Evolutionary conservation across 2,329 filamentous ascomycete genomes (phyloP), one percentile per base, ranked within the genome.

Genomic region (Colletotrichum chrysophilum): DNA sequence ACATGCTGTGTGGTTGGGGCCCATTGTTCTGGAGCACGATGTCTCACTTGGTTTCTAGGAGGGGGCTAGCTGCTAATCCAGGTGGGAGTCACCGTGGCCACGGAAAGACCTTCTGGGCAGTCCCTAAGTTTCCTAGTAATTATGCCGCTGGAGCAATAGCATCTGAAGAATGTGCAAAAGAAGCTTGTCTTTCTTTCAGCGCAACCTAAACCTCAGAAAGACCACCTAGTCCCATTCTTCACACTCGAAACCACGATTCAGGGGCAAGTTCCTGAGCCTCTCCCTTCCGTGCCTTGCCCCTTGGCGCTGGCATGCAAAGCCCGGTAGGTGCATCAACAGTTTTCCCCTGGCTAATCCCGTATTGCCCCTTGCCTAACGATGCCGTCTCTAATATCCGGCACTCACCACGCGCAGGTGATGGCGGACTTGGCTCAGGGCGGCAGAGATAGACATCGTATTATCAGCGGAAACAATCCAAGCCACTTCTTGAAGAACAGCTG

Each of bases 171-270:
- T 52, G 43, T 24, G 43, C n/a, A 52, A 52, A 52, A 52, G 43
- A 52, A 52, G 43, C 43, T 52, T 52, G 43, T 52, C n/a, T 21
- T 21, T 13, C 43, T 6, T 21, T 4, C 43, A 21, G 10, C 43
- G 43, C 43, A 52, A 10, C 10, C 43, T 13, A 52, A 21, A 4
- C 43, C 43, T 52, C 43, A n/a, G 18, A 52, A 52, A 52, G n/a
- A 21, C n/a, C 10, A 52, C 43, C 43, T 13, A 13, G 43, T 52
- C 43, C 12, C 43, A 48, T 48, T 48, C 43, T 48, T 21, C 43
- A 48, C 43, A 12, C 1, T 21, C 6, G 4, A 52, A 0, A 0
- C 43, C n/a, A 13, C 43, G 4, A 52, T 52, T 3, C 43, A 7
- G 43, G 43, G n/a, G 43, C 43, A 52, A 52, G 12, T 52, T 52